These are phyloP conservation scores for Penicillium sp. DNA, from an alignment of 2,329 filamentous ascomycete species.

Conservation along the genomic window DNA sequence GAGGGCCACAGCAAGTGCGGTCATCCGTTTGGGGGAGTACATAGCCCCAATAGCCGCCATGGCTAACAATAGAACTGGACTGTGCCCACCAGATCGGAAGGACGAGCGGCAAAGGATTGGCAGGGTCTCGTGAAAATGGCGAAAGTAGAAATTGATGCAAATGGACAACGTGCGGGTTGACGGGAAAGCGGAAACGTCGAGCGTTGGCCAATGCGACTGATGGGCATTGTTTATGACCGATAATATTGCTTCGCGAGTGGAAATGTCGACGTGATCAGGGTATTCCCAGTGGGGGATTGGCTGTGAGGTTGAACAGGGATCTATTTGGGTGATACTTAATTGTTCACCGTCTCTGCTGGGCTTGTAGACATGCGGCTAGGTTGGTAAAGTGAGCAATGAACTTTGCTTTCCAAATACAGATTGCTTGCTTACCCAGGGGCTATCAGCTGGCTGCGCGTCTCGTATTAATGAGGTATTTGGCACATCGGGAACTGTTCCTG, in stretches of 20 bases:
- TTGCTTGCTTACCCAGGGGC: neutral
- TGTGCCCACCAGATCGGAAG: neutral
- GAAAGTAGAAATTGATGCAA: conserved; percentile 1
- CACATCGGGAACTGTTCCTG: neutral
- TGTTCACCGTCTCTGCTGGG: neutral
- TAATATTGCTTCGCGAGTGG: neutral
- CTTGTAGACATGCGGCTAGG: neutral
- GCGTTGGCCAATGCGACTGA: neutral
- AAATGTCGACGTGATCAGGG: neutral
- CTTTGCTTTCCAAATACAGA: neutral
- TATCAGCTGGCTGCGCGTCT: neutral
- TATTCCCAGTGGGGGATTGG: neutral
- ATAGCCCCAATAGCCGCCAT: neutral
- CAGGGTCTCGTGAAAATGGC: neutral
- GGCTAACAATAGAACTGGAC: neutral
- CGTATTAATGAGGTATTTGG: neutral
- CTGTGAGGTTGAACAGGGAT: neutral
- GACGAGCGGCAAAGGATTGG: neutral
- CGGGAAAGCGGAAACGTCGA: neutral
- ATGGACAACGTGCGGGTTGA: neutral
- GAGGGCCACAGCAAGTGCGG: neutral
- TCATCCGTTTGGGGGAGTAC: neutral
- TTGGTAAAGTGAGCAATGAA: neutral
- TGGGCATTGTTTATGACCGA: neutral
- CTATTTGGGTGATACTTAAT: neutral